Evolutionary conservation across 495 filamentous ascomycete genomes (phyloP).

Genomic region (Diplogelasinospora grovesii): DNA sequence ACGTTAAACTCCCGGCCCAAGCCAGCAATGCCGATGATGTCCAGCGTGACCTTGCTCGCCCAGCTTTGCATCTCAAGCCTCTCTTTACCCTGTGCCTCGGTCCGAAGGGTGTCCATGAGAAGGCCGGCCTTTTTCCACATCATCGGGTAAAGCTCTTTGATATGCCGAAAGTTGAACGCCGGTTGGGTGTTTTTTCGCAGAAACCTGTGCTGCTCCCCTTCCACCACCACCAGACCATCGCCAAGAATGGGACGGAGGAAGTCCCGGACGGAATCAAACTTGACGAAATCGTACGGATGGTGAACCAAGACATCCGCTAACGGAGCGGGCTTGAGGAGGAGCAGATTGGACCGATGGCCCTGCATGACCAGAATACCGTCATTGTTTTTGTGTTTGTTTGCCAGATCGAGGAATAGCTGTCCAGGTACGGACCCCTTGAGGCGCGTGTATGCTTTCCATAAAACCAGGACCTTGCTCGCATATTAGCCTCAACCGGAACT

Average conservation of each 20-base stretch:
- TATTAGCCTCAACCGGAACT: background rate
- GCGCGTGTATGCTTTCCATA: background rate
- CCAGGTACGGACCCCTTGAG: slow-evolving; percentile 25
- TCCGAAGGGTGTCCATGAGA: slow-evolving; percentile 5
- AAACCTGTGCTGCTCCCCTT: slow-evolving; percentile 75
- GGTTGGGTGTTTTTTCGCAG: slow-evolving; percentile 76
- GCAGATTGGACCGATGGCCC: slow-evolving; percentile 53
- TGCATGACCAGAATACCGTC: slow-evolving; percentile 71
- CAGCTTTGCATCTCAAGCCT: slow-evolving; percentile 60
- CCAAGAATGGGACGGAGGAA: slow-evolving; percentile 62
- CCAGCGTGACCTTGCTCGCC: slow-evolving; percentile 67
- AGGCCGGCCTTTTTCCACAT: slow-evolving; percentile 66
- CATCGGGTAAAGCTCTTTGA: slow-evolving; percentile 74
- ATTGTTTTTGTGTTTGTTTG: slow-evolving; percentile 55
- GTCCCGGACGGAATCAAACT: slow-evolving; percentile 51
- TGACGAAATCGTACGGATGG: slow-evolving; percentile 70
- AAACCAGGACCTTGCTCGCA: background rate
- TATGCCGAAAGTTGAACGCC: slow-evolving; percentile 77
- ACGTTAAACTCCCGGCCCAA: slow-evolving; percentile 72
- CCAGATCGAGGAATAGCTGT: slow-evolving; percentile 29
- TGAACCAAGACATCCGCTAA: slow-evolving; percentile 58
- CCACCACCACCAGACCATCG: slow-evolving; percentile 67
- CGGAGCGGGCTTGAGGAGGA: slow-evolving; percentile 55
- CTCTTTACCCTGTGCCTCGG: slow-evolving; percentile 34
- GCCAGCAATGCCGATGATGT: slow-evolving; percentile 78